Conservation (phyloP, 495 filamentous ascomycete genomes). For the Penicillium ochrochloron region DNA sequence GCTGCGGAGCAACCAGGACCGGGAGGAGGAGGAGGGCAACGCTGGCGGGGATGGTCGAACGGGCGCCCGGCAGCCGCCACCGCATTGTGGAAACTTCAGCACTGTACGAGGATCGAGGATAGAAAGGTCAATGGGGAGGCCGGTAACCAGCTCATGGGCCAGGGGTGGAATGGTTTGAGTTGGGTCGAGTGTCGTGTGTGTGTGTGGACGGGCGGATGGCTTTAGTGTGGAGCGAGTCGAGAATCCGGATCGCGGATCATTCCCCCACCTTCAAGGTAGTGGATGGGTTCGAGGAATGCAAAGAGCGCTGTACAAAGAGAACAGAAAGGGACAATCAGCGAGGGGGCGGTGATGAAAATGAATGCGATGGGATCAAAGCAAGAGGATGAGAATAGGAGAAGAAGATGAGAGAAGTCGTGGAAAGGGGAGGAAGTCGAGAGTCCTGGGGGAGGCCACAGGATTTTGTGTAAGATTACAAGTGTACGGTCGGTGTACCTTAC, state of each 20-base stretch:
- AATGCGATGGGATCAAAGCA: background rate
- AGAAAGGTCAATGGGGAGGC: background rate
- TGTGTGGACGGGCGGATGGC: constrained; percentile 3
- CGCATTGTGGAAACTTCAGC: constrained; percentile 50
- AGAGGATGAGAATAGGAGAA: background rate
- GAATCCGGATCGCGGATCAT: constrained; percentile 34
- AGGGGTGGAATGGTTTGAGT: background rate
- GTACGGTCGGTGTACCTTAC: constrained; percentile 12
- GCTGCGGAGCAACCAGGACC: constrained; percentile 54
- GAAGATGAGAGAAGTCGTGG: background rate
- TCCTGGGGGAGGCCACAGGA: constrained; percentile 14
- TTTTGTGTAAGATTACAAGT: constrained; percentile 32
- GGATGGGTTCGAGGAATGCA: background rate
- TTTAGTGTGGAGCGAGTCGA: constrained; percentile 32
- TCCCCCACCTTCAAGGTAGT: constrained; percentile 25
- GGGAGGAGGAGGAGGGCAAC: constrained; percentile 52
- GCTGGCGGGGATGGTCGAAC: constrained; percentile 53
- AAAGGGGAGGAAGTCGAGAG: constrained; percentile 15
- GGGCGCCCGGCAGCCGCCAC: constrained; percentile 55
- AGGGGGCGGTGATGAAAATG: background rate
- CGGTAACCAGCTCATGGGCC: constrained; percentile 2
- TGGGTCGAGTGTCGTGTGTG: constrained; percentile 13
- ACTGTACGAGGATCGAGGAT: constrained; percentile 7
- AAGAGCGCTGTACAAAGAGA: background rate
- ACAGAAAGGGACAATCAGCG: background rate